Evolutionary conservation across 2,329 filamentous ascomycete species (phyloP), one percentile per base, ranked within the genome.

Genomic region (Claviceps monticola): DNA sequence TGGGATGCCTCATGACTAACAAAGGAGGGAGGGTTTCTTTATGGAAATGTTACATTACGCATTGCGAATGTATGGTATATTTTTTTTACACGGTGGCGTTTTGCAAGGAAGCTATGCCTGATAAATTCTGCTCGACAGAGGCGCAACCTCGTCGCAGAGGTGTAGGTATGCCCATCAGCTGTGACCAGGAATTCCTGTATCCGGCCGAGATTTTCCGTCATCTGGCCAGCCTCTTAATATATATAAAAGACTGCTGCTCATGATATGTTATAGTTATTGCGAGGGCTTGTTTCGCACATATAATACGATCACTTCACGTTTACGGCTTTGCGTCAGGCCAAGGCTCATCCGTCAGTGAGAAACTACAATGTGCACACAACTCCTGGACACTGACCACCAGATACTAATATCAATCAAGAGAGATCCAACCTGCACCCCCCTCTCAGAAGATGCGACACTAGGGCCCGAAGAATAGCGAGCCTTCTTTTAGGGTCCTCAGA

Each of bases 81-180:
- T 51, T 29, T 60, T 62, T 60, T 62, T 34, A 61, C 61, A 61
- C 55, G 60, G 60, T 56, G 64, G 65, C 65, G 64, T 67, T 66
- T 44, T 46, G 59, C 59, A 59, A 57, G 54, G 59, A 60, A 60
- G 55, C 55, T 57, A 51, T 55, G 57, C 58, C 56, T 58, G 57
- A 44, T 44, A 26, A 48, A 19, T 48, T 48, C 17, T 48, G 23
- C 29, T 48, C 13, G 26, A 38, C n/a, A 21, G 23, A 51, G 21
- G 44, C 5, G 44, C 37, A 51, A 44, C n/a, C n/a, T 47, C n/a
- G n/a, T 47, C 37, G 36, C 13, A 14, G n/a, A 42, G 37, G 44
- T 29, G n/a, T 21, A 42, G 37, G 44, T 29, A 23, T 34, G 23
- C 37, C 46, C 46, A 49, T 44, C 19, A 50, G 52, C 44, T 54